Base-by-base conservation (phyloP, 345 rosid species). In the Arabis alpina region DNA sequence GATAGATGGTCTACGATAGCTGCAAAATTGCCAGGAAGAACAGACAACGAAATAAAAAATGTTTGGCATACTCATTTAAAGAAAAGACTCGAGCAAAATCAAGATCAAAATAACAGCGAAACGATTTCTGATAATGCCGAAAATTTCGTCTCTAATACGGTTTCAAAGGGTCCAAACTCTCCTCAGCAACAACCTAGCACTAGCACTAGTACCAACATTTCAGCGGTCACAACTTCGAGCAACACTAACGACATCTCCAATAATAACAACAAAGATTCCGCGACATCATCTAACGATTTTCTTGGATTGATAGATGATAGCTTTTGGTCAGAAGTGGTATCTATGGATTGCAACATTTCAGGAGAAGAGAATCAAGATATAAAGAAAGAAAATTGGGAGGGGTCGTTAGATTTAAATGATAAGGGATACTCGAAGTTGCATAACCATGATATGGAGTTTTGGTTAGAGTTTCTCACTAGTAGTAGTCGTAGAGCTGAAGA, bases 1-100 rank as follows among this genome's bases (percentile, higher is more conserved):
- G 48, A 14, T 60, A 83, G 87, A 70, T 86, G 87, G 90, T 77
- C 85, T 37, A 63, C 74, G 10, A 86, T 83, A 45, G 90, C 90
- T 37, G 78, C 84, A 15, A 74, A 47, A 43, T 48, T 84, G 7
- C 88, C 88, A 0, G 84, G 85, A 37, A 79, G 84, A 82, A 78
- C 86, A 45, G 88, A 82, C 55, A 84, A 84, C 58, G 86, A 79
- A 23, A 84, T 84, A 9, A 82, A 84, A 65, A 82, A 84, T 54
- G 57, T 68, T 39, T 84, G 84, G 88, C 68, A 84, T 34, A 74
- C 86, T 55, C 73, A 61, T 68, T 66, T 82, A 50, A 84, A 68
- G 69, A 82, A 81, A 58, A 77, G 73, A 45, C 2, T 71, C 15
- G 42, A 77, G 24, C 52, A 76, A 34, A 73, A 47, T 6, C 16